Conservation (phyloP, 148 eudicot species). For the Pharnaceum exiguum region DNA sequence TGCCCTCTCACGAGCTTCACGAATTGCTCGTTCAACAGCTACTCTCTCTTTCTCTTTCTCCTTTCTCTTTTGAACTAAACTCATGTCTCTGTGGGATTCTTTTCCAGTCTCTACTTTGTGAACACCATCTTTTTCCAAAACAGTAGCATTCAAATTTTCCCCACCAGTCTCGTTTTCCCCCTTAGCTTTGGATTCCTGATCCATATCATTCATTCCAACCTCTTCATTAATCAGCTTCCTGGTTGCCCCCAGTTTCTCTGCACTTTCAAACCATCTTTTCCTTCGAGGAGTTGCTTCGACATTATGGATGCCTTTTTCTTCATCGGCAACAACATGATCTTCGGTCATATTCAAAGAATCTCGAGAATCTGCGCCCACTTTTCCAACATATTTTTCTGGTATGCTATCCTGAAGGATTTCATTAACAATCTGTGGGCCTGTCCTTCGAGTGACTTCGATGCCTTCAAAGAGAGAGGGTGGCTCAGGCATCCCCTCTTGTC, state of each 20-base stretch:
- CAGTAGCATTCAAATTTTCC: constrained; percentile 17
- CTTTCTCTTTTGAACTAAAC: constrained; percentile 46
- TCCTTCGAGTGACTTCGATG: constrained; percentile 25
- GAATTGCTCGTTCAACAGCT: constrained; percentile 82
- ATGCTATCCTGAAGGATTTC: constrained; percentile 13
- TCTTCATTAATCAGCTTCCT: constrained; percentile 27
- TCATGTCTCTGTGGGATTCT: constrained; percentile 28
- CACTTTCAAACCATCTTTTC: constrained; percentile 45
- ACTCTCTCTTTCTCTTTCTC: constrained; percentile 66
- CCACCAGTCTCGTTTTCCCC: constrained; percentile 9
- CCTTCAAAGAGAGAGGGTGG: constrained; percentile 30
- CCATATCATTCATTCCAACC: constrained; percentile 27
- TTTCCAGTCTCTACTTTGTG: constrained; percentile 26
- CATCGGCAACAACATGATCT: constrained; percentile 17
- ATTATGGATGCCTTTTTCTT: constrained; percentile 24
- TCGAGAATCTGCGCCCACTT: constrained; percentile 2
- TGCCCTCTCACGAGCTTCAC: constrained; percentile 97
- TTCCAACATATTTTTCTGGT: constrained; percentile 14
- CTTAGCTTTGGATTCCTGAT: constrained; percentile 25
- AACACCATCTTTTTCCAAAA: constrained; percentile 24
- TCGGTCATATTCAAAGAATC: constrained; percentile 17
- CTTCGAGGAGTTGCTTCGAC: constrained; percentile 36
- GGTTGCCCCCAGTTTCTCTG: constrained; percentile 24
- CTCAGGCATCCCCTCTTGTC: constrained; percentile 31
- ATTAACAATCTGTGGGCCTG: constrained; percentile 23